Percentiles rank a stretch among this genome's conserved stretches.
Conservation (phyloP, 1,284 basidiomycete genomes). For the Irpex sp. region DNA sequence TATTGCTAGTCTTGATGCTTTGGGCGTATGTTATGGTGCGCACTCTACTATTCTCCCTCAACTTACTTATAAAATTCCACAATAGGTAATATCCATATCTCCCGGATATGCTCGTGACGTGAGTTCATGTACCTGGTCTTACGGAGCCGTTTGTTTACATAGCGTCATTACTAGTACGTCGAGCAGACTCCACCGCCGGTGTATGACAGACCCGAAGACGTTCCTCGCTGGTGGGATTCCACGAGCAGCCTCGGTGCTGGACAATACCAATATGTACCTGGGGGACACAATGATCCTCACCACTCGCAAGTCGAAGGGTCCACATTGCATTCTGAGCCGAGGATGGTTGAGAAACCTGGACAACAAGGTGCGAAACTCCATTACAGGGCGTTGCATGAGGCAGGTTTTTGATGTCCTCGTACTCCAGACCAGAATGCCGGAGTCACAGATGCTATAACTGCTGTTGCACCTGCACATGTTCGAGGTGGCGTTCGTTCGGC, state of each 20-base stretch:
- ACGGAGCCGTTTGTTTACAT: background rate
- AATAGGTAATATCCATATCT: slow-evolving; percentile 57
- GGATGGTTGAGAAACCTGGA: slow-evolving; percentile 5
- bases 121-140: slow-evolving; percentile 23
- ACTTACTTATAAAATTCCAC: background rate
- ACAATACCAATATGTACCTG: slow-evolving; percentile 14
- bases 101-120: slow-evolving; percentile 73
- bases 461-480: slow-evolving; percentile 19
- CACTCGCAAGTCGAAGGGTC: slow-evolving; percentile 2
- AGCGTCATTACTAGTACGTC: slow-evolving; percentile 22
- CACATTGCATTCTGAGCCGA: slow-evolving; percentile 5
- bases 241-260: slow-evolving; percentile 21
- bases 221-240: slow-evolving; percentile 25
- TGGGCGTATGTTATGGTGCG: slow-evolving; percentile 71
- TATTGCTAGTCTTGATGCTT: slow-evolving; percentile 64
- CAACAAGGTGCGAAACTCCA: background rate
- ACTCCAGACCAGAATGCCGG: slow-evolving; percentile 19
- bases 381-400: background rate
- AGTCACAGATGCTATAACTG: slow-evolving; percentile 23
- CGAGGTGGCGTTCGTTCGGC: slow-evolving; percentile 6
- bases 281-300: background rate
- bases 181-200: slow-evolving; percentile 25
- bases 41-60: background rate
- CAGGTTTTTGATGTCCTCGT: background rate
- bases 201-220: slow-evolving; percentile 10